Conservation (phyloP, 164 flowering plant species). For the Chimonanthus praecox region DNA sequence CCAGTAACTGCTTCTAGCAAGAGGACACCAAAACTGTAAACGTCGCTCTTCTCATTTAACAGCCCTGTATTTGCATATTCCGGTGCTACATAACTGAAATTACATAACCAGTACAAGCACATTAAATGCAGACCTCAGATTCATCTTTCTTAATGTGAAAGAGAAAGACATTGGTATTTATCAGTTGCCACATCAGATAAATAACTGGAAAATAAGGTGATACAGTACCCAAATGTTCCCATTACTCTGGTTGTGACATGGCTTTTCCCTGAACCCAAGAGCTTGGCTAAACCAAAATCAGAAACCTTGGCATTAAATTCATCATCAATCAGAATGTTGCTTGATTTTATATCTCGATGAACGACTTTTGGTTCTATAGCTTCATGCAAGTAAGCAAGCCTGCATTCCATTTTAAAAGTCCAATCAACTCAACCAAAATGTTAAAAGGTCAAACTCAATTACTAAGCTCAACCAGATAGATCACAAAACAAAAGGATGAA, state of each 20-base stretch:
- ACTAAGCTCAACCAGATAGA: background rate
- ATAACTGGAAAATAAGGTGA: background rate
- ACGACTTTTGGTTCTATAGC: conserved; percentile 50
- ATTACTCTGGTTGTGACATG: conserved; percentile 49
- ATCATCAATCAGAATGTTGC: conserved; percentile 37
- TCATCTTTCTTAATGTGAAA: background rate
- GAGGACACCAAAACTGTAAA: conserved; percentile 49
- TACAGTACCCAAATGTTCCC: conserved; percentile 20
- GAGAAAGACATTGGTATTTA: background rate
- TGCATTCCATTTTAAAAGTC: conserved; percentile 14
- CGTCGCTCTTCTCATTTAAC: conserved; percentile 46
- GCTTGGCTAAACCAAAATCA: conserved; percentile 54
- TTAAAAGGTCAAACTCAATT: background rate
- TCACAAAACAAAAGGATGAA: background rate
- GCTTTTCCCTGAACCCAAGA: conserved; percentile 43
- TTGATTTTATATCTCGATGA: conserved; percentile 49
- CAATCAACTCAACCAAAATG: background rate
- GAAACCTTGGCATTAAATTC: conserved; percentile 43
- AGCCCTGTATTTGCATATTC: conserved; percentile 54
- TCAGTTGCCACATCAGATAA: background rate
- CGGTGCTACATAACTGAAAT: conserved; percentile 50
- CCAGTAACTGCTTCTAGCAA: conserved; percentile 46
- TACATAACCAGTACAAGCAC: background rate
- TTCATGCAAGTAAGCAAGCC: conserved; percentile 53
- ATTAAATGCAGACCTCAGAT: background rate